Evolutionary conservation across 2,329 filamentous ascomycete genomes (phyloP), one percentile per base, ranked within the genome.

Genomic region (Trichoderma sp.): DNA sequence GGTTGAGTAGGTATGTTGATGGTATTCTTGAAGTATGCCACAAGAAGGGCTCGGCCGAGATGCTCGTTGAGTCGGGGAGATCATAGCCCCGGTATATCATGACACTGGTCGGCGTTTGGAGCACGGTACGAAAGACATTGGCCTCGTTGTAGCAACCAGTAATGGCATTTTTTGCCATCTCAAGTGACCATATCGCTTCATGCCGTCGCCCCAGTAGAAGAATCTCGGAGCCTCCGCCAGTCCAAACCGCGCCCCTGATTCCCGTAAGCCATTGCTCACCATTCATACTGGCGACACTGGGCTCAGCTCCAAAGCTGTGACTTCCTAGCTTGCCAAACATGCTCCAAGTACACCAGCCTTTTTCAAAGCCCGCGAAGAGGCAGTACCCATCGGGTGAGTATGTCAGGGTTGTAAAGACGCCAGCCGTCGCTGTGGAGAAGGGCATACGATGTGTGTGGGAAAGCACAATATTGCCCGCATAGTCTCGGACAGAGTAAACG

Each of bases 341-440:
- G 77, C 95, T 98, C 95, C 95, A 99, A 58, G 90, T 95, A 5
- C 92, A 91, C 96, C 96, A 99, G 0, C 96, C 96, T 69, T 90
- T 89, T 75, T 96, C 90, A 76, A 95, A 98, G 1, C 95, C 96
- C 54, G 91, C 94, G 79, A 99, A 97, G 10, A 99, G 85, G 77
- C 94, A 97, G 78, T 98, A 97, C 21, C 96, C 96, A 78, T 99
- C 96, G 0, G 95, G 94, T 1, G 96, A 97, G 81, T 97, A 99
- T 70, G 82, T 89, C 72, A 99, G 80, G 34, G 89, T 91, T 2
- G 88, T 93, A 63, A 97, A 81, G 14, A 81, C 79, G 0, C 96
- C 96, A 1, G 93, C 90, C 18, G 87, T 86, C 21, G 85, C 81
- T 5, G 84, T 79, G 1, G 94, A 93, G 0, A 90, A 88, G 14